Base-by-base conservation (phyloP, 441 rosid species). In the Metrosideros polymorpha region DNA sequence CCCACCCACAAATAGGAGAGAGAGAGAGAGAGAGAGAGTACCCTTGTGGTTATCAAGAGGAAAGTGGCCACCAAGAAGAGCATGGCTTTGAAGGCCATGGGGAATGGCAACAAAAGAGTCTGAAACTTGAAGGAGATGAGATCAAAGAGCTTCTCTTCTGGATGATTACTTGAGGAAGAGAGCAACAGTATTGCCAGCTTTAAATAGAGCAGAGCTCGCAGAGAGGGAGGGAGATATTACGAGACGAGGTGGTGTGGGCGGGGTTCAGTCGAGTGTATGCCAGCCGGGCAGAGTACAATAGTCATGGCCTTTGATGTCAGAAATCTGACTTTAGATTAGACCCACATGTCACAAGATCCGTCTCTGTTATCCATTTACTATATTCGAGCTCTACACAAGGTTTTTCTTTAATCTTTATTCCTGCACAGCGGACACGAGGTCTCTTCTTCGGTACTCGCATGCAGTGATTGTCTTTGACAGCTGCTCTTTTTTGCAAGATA, bases 21-120 rank as follows among this genome's bases (percentile, higher is more conserved):
- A 12, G 35, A 57, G 66, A 8, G 75, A 4, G 61, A 4, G 42
- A 66, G 77, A 5, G 79, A 19, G 12, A 71, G 79, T 39, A 71
- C 79, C 79, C 79, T 71, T 10, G 79, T 71, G 79, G 45, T 22
- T 71, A 71, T 39, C 47, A 71, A 39, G n/a, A 71, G 27, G 79
- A 71, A 39, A 39, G n/a, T 10, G 79, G 79, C 79, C 79, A 71
- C 27, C 79, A 71, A 22, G 47, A 39, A 71, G 79, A 71, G 17
- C 47, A 39, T 25, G 49, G n/a, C n/a, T 22, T 71, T 39, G 79
- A 39, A 39, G n/a, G 79, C 79, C 79, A 71, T 71, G 79, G 79
- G n/a, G 17, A 71, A 39, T 71, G 79, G 79, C 47, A 71, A 35
- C 79, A 12, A 71, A 43, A 71, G 47, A 19, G 49, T 3, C 79